phyloP scores from a whole-genome alignment of 2,329 filamentous ascomycete genomes.

The Cordyceps fumosorosea region DNA sequence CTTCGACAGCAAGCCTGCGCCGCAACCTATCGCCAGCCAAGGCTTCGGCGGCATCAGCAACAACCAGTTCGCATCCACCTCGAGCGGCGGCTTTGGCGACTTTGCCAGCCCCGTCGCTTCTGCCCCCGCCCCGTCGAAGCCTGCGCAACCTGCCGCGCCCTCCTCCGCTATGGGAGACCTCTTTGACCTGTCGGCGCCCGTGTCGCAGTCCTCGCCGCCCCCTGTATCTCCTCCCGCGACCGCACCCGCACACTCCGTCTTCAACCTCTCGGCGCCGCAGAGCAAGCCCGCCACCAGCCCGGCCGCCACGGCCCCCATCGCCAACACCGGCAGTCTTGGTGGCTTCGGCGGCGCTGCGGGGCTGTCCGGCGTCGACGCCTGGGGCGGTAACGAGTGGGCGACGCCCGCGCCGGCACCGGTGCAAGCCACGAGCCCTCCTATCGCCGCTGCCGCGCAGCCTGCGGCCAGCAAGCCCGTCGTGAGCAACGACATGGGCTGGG shows the following conservation, averaged over 20 bases:
- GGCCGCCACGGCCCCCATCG: slow-evolving; percentile 24
- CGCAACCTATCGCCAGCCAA: slow-evolving; percentile 5
- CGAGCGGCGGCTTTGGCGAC: slow-evolving; percentile 57
- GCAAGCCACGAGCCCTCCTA: slow-evolving; percentile 25
- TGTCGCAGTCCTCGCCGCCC: slow-evolving; percentile 39
- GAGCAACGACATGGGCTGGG: slow-evolving; percentile 58
- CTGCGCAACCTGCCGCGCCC: slow-evolving; percentile 32
- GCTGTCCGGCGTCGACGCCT: slow-evolving; percentile 60
- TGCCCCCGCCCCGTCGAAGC: slow-evolving; percentile 30
- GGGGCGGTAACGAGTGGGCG: slow-evolving; percentile 83
- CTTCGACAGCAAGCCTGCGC: slow-evolving; percentile 65
- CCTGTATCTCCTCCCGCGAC: slow-evolving; percentile 32
- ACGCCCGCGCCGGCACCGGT: slow-evolving; percentile 55
- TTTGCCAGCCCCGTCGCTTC: slow-evolving; percentile 56
- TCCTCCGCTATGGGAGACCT: slow-evolving; percentile 67
- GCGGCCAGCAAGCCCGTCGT: slow-evolving; percentile 29
- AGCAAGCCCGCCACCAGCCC: slow-evolving; percentile 31
- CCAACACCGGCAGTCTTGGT: slow-evolving; percentile 20
- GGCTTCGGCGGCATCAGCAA: background rate
- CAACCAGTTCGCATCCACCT: background rate
- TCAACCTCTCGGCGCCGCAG: slow-evolving; percentile 64
- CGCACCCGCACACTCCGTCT: slow-evolving; percentile 56
- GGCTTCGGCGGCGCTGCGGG: slow-evolving; percentile 29
- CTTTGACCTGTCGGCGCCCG: slow-evolving; percentile 64
- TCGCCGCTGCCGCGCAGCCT: background rate